Evolutionary conservation across 164 flowering plant genomes (phyloP).

Genomic region (Pachysandra terminalis): DNA sequence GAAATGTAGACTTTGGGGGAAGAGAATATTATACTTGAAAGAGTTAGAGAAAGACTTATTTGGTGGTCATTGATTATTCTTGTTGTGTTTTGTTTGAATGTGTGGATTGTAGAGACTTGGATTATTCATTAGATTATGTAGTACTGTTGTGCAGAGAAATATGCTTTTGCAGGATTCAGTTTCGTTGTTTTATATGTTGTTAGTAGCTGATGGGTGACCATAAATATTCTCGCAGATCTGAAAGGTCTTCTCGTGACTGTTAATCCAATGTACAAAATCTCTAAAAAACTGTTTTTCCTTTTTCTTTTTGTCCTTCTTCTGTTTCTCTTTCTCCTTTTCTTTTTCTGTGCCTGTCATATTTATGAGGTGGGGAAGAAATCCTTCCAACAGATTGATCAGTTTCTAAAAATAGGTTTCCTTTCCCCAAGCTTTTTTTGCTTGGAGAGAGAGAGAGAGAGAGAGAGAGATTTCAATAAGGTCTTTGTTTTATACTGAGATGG

Average conservation of each 20-base stretch:
- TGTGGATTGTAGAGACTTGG: neutral
- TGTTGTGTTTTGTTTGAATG: neutral
- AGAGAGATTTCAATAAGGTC: too few species aligned
- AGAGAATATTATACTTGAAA: neutral
- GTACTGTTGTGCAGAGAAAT: conserved; percentile 38
- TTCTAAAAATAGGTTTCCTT: neutral
- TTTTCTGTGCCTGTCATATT: neutral
- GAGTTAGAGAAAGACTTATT: neutral
- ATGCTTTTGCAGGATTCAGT: conserved; percentile 28
- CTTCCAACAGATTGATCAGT: neutral
- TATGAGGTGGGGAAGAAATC: neutral
- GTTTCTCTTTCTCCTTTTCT: conserved; percentile 1
- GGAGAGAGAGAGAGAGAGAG: neutral
- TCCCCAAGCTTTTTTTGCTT: neutral
- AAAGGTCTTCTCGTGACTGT: conserved; percentile 40
- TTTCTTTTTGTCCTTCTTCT: conserved; percentile 14
- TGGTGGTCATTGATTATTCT: neutral
- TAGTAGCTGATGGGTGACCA: conserved; percentile 25
- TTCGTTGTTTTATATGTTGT: conserved; percentile 46
- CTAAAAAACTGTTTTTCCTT: conserved; percentile 20
- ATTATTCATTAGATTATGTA: conserved; percentile 16
- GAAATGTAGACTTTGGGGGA: neutral
- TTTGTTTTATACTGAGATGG: too few species aligned
- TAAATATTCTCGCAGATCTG: conserved; percentile 32
- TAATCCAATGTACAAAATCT: conserved; percentile 17